Evolutionary conservation across 176 grass and related monocot genomes (phyloP), one percentile per base, ranked within the genome.

Genomic region (Alloteropsis semialata): DNA sequence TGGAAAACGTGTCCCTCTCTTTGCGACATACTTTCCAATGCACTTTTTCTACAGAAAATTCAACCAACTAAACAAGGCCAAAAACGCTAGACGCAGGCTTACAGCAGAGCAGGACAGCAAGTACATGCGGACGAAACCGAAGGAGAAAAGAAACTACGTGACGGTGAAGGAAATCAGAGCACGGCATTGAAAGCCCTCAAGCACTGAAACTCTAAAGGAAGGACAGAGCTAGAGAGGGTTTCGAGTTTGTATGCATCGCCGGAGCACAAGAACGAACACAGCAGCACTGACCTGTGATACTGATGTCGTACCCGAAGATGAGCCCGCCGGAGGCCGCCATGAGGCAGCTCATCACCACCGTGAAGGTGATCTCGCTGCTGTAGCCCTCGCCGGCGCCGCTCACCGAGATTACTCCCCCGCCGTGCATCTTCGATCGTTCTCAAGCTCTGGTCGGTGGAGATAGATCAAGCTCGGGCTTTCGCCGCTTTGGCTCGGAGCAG

Each of bases 251-350:
- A 5, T 7, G 24, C 5, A 10, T 46, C 43, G 25, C 68, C 69
- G 19, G 29, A 64, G 28, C 44, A 75, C 38, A 81, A 32, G 30
- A 50, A 55, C 8, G 6, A 17, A 10, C 45, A 11, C 9, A 38
- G 1, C 6, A 11, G 3, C 1, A 29, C 87, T 85, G 53, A 89
- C 92, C 92, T 87, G 92, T 91, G 30, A 94, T 85, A 11, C 92
- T 90, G 76, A 94, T 91, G 72, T 94, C 89, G 84, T 94, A 94
- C 9, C 92, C 89, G 66, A 94, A 94, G 44, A 94, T 94, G 45
- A 94, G 89, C 41, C 92, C 92, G 21, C 92, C 92, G 72, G 92
- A 91, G 42, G 92, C 89, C 70, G 92, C 92, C 89, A 91, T 87
- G 65, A 94, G 72, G 72, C 92, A 91, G 58, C 89, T 94, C 58